phyloP scores from a whole-genome alignment of 371 early-diverging fungal species.

The Parasitella parasitica region DNA sequence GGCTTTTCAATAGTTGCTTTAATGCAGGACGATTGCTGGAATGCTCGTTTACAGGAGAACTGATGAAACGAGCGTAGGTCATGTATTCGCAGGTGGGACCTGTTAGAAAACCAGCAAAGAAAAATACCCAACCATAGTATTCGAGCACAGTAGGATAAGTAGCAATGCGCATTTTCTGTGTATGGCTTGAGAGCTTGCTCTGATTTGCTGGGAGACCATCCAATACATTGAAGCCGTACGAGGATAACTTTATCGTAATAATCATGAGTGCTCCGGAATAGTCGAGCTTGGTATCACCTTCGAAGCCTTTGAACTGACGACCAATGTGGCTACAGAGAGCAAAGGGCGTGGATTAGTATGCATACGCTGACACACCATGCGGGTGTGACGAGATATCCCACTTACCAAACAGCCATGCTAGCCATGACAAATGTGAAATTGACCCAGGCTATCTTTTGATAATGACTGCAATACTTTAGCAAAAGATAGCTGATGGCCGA shows the following conservation, averaged over 20 bases:
- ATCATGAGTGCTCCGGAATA: constrained; percentile 92
- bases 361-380: too few relatives aligned
- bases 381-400: too few relatives aligned
- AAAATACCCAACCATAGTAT: constrained; percentile 87
- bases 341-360: not conserved
- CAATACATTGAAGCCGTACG: constrained; percentile 80
- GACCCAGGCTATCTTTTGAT: constrained; percentile 55
- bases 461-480: constrained; percentile 31
- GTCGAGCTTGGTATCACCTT: constrained; percentile 65
- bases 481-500: constrained; percentile 60
- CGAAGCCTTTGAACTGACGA: constrained; percentile 53
- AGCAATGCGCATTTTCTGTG: constrained; percentile 58
- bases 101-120: constrained; percentile 81
- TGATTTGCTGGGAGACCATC: constrained; percentile 16
- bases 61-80: constrained; percentile 65
- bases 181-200: constrained; percentile 44
- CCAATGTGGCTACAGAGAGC: constrained; percentile 55
- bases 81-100: constrained; percentile 87
- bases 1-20: constrained; percentile 31
- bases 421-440: constrained; percentile 74
- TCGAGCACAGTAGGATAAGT: constrained; percentile 72
- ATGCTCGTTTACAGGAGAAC: constrained; percentile 1
- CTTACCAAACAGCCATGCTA: constrained; percentile 76
- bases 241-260: constrained; percentile 82
- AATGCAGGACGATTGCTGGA: constrained; percentile 18